phyloP scores from a whole-genome alignment of 2,329 filamentous ascomycete genomes.

The Cyphellophora europaea region DNA sequence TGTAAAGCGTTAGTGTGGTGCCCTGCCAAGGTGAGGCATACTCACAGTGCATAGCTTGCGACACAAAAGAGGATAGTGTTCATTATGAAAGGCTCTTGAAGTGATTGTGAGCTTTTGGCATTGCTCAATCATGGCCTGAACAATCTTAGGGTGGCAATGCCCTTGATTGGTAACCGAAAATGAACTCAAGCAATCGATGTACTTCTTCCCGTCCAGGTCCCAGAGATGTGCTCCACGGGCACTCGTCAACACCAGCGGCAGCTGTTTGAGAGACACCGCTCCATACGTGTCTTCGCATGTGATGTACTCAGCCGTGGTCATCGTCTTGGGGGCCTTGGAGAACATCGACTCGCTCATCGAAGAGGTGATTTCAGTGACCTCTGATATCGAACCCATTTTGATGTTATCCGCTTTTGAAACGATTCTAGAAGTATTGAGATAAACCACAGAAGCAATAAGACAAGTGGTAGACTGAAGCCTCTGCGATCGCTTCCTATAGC shows the following conservation, averaged over 20 bases:
- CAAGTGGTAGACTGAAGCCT: too few relatives aligned
- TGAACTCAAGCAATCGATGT: slow-evolving; percentile 8
- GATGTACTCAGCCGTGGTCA: too few relatives aligned
- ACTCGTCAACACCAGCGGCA: slow-evolving; percentile 6
- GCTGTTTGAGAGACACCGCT: too few relatives aligned
- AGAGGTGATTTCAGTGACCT: too few relatives aligned
- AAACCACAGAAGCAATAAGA: too few relatives aligned
- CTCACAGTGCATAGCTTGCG: slow-evolving; percentile 3
- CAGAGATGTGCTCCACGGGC: slow-evolving; percentile 5
- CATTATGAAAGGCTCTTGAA: slow-evolving; percentile 6
- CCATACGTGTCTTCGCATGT: too few relatives aligned
- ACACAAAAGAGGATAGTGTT: slow-evolving; percentile 6
- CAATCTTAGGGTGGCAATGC: slow-evolving; percentile 10
- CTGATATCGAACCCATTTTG: too few relatives aligned
- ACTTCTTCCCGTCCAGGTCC: slow-evolving; percentile 7
- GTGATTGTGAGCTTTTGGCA: slow-evolving; percentile 4
- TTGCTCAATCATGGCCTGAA: slow-evolving; percentile 8
- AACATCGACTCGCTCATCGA: too few relatives aligned
- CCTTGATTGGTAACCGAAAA: slow-evolving; percentile 12
- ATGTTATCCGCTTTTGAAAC: too few relatives aligned
- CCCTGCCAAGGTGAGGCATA: neutral
- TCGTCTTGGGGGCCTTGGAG: too few relatives aligned
- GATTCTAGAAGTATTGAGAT: too few relatives aligned
- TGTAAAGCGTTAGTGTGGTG: neutral
- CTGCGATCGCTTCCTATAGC: too few relatives aligned